phyloP scores from a whole-genome alignment of 495 filamentous ascomycete species.

The Xylaria nigripes region DNA sequence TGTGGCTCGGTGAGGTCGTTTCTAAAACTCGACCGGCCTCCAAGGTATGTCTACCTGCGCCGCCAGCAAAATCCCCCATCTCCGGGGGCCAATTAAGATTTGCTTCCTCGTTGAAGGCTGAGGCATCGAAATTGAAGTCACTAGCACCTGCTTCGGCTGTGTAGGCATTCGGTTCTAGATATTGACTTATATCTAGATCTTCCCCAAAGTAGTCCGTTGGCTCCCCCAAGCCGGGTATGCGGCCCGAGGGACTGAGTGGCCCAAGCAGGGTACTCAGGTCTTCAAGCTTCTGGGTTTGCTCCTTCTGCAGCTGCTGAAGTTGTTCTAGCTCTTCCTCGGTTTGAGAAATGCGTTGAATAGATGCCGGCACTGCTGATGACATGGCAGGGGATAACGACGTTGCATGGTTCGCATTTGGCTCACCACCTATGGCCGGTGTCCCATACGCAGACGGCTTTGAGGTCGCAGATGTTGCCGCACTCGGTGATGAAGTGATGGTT shows the following conservation, averaged over 20 bases:
- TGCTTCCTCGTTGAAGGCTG: conserved; percentile 13
- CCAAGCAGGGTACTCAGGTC: conserved; percentile 61
- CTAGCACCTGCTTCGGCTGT: conserved; percentile 25
- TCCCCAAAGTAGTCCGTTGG: conserved; percentile 38
- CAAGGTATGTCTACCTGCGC: not conserved
- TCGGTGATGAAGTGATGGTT: conserved; percentile 16
- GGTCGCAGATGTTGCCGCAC: conserved; percentile 11
- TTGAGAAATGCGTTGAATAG: conserved; percentile 53
- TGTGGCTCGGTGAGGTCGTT: conserved; percentile 21
- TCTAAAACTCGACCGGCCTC: conserved; percentile 27
- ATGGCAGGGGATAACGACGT: conserved; percentile 47
- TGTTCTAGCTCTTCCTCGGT: conserved; percentile 67
- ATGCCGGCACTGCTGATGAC: conserved; percentile 46
- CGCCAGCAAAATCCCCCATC: conserved; percentile 19
- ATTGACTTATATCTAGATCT: conserved; percentile 59
- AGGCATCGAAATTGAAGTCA: conserved; percentile 34
- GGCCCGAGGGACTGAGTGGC: conserved; percentile 69
- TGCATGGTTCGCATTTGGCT: conserved; percentile 25
- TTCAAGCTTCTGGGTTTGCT: conserved; percentile 64
- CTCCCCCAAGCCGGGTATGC: conserved; percentile 63
- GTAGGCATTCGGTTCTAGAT: conserved; percentile 58
- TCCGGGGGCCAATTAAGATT: conserved; percentile 22
- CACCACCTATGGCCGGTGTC: conserved; percentile 16
- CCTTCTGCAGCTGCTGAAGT: conserved; percentile 60
- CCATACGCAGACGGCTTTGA: conserved; percentile 13